Conservation (phyloP, 2,329 filamentous ascomycete genomes). For the Xylariales sp. region DNA sequence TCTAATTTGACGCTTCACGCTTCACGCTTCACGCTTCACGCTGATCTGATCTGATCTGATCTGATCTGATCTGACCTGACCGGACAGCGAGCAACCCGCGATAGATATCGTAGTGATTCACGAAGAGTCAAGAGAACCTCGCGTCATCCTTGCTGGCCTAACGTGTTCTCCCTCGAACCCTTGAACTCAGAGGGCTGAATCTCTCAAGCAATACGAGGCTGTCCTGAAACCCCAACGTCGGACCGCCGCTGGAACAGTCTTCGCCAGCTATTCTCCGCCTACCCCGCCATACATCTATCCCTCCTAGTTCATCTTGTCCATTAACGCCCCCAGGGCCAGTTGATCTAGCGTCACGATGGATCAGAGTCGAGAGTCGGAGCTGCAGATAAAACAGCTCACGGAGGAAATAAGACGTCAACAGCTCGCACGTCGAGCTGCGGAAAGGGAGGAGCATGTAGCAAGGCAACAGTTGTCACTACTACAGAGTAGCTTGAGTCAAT, state of each 20-base stretch:
- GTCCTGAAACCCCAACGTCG: not conserved
- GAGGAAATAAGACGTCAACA: slow-evolving; percentile 18
- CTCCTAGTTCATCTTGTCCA: too few relatives aligned
- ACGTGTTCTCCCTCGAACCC: not conserved
- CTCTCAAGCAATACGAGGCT: slow-evolving; percentile 1
- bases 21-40: too few relatives aligned
- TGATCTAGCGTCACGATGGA: slow-evolving; percentile 20
- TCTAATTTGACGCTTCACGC: slow-evolving; percentile 12
- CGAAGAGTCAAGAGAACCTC: not conserved
- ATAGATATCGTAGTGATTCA: too few relatives aligned
- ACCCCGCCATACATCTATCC: too few relatives aligned
- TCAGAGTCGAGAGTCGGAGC: slow-evolving; percentile 18
- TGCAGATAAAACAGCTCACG: slow-evolving; percentile 22
- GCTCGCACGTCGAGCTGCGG: slow-evolving; percentile 15
- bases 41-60: too few relatives aligned
- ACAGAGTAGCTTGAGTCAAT: slow-evolving; percentile 21
- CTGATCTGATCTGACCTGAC: not conserved
- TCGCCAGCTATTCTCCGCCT: too few relatives aligned
- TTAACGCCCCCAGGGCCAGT: too few relatives aligned
- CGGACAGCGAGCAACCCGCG: not conserved
- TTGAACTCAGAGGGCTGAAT: too few relatives aligned
- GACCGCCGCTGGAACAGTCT: too few relatives aligned
- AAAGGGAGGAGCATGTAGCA: slow-evolving; percentile 15
- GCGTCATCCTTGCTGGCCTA: slow-evolving; percentile 6
- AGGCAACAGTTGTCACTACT: slow-evolving; percentile 18